phyloP scores from a whole-genome alignment of 2,329 filamentous ascomycete genomes.

The Myriosclerotinia duriaeana region DNA sequence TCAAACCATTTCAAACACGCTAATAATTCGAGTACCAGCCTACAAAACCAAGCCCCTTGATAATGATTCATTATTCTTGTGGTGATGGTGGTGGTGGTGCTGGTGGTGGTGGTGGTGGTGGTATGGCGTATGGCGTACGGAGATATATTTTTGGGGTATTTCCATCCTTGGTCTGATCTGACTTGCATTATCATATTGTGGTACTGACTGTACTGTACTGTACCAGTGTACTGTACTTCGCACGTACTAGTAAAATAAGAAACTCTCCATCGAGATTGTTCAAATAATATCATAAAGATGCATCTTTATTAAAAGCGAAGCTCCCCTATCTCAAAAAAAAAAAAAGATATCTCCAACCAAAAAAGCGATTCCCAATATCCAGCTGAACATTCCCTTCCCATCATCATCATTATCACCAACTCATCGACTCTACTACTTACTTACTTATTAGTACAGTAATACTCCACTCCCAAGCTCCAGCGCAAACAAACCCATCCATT shows the following conservation, averaged over 20 bases:
- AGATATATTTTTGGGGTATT: not conserved
- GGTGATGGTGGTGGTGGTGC: too few relatives aligned
- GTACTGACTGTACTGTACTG: not conserved
- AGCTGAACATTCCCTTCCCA: not conserved
- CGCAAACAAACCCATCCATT: too few relatives aligned
- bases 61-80: too few relatives aligned
- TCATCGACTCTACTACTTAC: not conserved
- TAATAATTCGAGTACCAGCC: too few relatives aligned
- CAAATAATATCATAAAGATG: not conserved
- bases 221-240: too few relatives aligned
- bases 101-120: too few relatives aligned
- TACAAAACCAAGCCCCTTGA: too few relatives aligned
- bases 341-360: too few relatives aligned
- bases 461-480: slow-evolving; percentile 4
- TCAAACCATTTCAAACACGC: too few relatives aligned
- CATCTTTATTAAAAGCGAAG: not conserved
- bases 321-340: not conserved
- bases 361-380: not conserved
- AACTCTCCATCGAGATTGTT: not conserved
- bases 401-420: slow-evolving; percentile 4
- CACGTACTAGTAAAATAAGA: not conserved
- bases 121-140: too few relatives aligned
- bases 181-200: slow-evolving; percentile 1
- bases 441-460: too few relatives aligned
- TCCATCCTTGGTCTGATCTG: slow-evolving; percentile 8